Evolutionary conservation across 768 basidiomycete genomes (phyloP), one percentile per base, ranked within the genome.

Genomic region (Pisolithus sp.): DNA sequence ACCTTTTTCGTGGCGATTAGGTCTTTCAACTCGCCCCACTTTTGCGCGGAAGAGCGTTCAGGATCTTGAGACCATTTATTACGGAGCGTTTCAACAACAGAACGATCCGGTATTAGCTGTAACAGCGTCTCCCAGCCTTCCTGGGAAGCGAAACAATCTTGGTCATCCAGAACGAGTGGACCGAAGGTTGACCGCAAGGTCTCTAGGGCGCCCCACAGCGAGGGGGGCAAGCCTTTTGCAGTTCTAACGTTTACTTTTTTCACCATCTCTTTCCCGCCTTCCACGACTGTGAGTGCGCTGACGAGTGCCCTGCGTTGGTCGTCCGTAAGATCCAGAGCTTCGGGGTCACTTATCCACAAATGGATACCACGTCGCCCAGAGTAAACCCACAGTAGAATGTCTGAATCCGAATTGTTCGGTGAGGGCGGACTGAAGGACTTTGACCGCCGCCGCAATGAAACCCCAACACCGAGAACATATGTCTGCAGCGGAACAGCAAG

Each of bases 351-450:
- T 56, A 99, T 83, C 96, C 96, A 99, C 66, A 93, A 77, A 75
- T 99, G 96, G 58, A 99, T 99, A 49, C 96, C 96, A 70, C 96
- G 87, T 34, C 96, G 86, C 52, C 96, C 96, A 7, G 96, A 98
- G 69, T 98, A 99, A 28, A 98, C 94, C 95, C 95, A 99, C 10
- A 99, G 75, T 26, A 98, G 78, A n/a, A 61, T 92, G 85, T 43
- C 79, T 71, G 68, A 87, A 99, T 7, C 93, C 94, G 66, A 95
- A 98, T 57, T 96, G 89, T 17, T 93, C 83, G 23, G 89, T 78
- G 46, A 99, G 78, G 8, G 81, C 76, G 12, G 71, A 62, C 66
- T 98, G 87, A 7, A 99, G 73, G 2, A 98, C 87, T 58, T 81
- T 83, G 40, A 96, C 94, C 0, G 96, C 95, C 36, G 86, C 85